Evolutionary conservation across 164 flowering plant species (phyloP).

Genomic region (Tetrastigma voinierianum): DNA sequence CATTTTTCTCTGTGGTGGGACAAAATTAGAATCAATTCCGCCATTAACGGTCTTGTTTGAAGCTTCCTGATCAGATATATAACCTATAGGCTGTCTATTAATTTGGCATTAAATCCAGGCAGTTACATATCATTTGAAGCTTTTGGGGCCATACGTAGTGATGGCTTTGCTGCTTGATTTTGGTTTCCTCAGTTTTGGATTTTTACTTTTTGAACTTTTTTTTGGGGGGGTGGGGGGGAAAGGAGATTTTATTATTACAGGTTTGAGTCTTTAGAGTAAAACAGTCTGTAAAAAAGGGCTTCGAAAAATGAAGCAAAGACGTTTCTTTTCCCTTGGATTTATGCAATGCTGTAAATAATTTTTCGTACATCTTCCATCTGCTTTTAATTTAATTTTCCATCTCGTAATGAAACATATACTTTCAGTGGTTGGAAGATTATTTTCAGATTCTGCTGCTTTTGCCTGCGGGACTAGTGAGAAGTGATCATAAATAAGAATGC

Average conservation of each 20-base stretch:
- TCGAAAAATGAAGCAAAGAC: too few relatives aligned
- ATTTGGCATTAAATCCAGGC: background rate
- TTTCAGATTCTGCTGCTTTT: too few relatives aligned
- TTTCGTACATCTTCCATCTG: too few relatives aligned
- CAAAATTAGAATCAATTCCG: slow-evolving; percentile 5
- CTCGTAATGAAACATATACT: too few relatives aligned
- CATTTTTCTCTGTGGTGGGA: slow-evolving; percentile 26
- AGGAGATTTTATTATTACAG: slow-evolving; percentile 6
- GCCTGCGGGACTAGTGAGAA: too few relatives aligned
- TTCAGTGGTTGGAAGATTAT: too few relatives aligned
- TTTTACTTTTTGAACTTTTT: background rate
- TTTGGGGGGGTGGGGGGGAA: too few relatives aligned
- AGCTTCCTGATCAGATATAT: slow-evolving; percentile 7
- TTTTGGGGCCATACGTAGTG: slow-evolving; percentile 3
- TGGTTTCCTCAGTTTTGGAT: background rate
- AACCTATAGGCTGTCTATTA: background rate
- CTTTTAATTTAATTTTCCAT: too few relatives aligned
- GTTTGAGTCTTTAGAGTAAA: slow-evolving; percentile 1
- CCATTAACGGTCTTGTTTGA: slow-evolving; percentile 15
- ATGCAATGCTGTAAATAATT: too few relatives aligned
- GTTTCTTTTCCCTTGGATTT: background rate
- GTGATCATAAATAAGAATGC: too few relatives aligned
- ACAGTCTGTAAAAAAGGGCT: too few relatives aligned
- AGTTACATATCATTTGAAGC: background rate
- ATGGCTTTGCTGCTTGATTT: slow-evolving; percentile 1